Evolutionary conservation across 2,329 filamentous ascomycete species (phyloP).

Genomic region (Cordyceps militaris): DNA sequence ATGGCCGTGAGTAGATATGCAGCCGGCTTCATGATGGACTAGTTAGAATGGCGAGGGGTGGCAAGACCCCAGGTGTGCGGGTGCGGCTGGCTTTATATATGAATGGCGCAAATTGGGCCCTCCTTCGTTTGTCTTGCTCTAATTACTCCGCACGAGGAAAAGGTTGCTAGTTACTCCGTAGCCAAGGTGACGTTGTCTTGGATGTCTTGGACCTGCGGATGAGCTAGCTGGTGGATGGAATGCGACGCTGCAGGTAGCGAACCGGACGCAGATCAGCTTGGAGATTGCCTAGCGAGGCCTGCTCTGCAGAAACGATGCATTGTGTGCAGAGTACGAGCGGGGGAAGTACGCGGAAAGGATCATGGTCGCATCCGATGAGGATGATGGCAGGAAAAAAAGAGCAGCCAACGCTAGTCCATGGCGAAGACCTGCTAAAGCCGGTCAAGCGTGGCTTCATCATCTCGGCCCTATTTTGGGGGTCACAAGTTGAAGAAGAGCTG

Average conservation of each 20-base stretch:
- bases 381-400: background rate
- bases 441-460: conserved; percentile 4
- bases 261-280: background rate
- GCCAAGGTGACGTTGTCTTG: too few relatives aligned
- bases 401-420: too few relatives aligned
- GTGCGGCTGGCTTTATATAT: background rate
- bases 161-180: too few relatives aligned
- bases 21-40: conserved; percentile 1
- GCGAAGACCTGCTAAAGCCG: background rate
- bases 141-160: background rate
- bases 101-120: too few relatives aligned
- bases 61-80: background rate
- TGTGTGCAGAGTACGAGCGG: background rate
- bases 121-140: too few relatives aligned
- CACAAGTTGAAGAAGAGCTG: background rate
- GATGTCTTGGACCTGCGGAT: too few relatives aligned
- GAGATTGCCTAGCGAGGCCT: background rate
- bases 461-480: conserved; percentile 5
- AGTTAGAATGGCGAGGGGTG: background rate
- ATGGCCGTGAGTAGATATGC: background rate
- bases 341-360: background rate
- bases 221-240: background rate
- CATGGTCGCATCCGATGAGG: background rate
- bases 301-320: background rate
- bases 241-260: background rate